Evolutionary conservation across 163 green algal species (phyloP), one percentile per base, ranked within the genome.

Genomic region (Chloromonas sp.): DNA sequence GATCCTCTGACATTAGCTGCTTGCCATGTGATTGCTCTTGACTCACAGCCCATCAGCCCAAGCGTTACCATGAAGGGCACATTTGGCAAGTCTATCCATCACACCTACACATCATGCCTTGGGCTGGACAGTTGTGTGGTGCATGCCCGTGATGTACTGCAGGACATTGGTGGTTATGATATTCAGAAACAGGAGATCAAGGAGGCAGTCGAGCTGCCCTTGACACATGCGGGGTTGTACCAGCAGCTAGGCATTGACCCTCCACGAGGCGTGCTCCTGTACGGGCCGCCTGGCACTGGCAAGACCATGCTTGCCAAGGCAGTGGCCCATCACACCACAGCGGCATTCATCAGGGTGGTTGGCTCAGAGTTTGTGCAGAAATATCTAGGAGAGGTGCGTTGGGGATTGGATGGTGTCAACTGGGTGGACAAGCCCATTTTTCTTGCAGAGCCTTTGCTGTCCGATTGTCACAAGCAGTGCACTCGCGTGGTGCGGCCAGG

Each of bases 271-370:
- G 94, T 97, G 71, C 90, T 97, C 79, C 89, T 97, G 66, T 97
- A 97, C 83, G 94, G 94, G 1, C 90, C 93, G 0, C 93, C 93
- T 5, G 93, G 93, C n/a, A 95, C 86, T 90, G 96, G 96, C 78
- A 99, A 99, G 92, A 99, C 97, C 66, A 99, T 99, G 97, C 94
- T 99, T 82, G 97, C 97, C 83, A 99, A 99, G 92, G 97, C 97
- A 13, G 97, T 99, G 70, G 97, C 97, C 58, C 95, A 99, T 90
- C 97, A 99, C 91, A 99, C 97, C 60, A 99, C 97, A 14, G 97
- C 97, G 36, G 92, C 97, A 1, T 99, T 99, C 92, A 99, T 99
- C 86, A 92, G 97, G 14, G 97, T 99, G 1, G 97, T 99, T 2
- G 97, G 97, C 81, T 98, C 94, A 3, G 97, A 99, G 92, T 99